phyloP scores from a whole-genome alignment of 2,329 filamentous ascomycete species.

The Aspergillus brasiliensis region DNA sequence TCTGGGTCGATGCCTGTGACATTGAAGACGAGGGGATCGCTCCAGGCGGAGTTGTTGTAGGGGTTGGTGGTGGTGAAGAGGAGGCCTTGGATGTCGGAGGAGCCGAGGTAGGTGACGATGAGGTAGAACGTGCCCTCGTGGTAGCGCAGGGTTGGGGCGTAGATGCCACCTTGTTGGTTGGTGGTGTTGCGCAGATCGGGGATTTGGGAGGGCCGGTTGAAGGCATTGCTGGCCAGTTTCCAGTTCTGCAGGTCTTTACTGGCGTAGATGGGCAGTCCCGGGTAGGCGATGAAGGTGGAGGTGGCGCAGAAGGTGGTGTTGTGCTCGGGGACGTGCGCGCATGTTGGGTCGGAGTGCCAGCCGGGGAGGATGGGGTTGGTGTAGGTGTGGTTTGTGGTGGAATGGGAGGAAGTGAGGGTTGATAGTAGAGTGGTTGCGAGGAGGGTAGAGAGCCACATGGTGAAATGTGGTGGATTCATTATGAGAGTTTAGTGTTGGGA shows the following conservation, averaged over 20 bases:
- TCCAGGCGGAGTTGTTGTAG: constrained; percentile 18
- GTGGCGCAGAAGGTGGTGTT: constrained; percentile 50
- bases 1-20: constrained; percentile 23
- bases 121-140: constrained; percentile 45
- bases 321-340: constrained; percentile 41
- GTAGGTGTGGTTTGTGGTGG: constrained; percentile 4
- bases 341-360: constrained; percentile 51
- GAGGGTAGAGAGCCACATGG: neutral
- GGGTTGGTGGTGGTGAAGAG: constrained; percentile 21
- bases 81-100: constrained; percentile 15
- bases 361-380: constrained; percentile 51
- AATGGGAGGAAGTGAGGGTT: neutral
- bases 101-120: constrained; percentile 31
- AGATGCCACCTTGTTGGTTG: constrained; percentile 39
- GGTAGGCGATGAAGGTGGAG: constrained; percentile 50
- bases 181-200: constrained; percentile 32
- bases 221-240: constrained; percentile 22
- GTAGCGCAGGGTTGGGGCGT: constrained; percentile 44
- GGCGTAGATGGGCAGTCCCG: constrained; percentile 49
- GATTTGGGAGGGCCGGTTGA: constrained; percentile 37
- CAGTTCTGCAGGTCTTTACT: constrained; percentile 42
- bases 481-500: no score
- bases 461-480: neutral
- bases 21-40: constrained; percentile 13
- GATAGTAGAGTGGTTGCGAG: neutral